Percentiles rank a stretch among this genome's conserved stretches.
Evolutionary conservation across 1,139 yeast species (phyloP).

Genomic region (Zygosaccharomyces pseudobailii): DNA sequence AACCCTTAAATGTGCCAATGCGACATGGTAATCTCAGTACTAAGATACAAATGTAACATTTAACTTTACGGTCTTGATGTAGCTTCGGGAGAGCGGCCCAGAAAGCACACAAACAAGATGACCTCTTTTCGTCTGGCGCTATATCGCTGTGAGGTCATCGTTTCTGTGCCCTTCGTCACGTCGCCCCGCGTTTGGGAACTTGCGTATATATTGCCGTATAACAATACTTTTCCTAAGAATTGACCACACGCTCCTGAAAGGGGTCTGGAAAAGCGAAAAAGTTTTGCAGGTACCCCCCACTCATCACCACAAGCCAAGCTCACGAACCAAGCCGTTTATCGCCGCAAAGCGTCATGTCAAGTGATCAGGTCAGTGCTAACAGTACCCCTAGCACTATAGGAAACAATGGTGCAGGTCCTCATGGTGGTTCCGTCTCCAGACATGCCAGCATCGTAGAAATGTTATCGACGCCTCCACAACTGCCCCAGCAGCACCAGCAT

Average conservation of each 20-base stretch:
- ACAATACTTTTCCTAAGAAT: background rate
- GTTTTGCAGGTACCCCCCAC: background rate
- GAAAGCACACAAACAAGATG: too few species aligned
- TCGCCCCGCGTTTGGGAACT: background rate
- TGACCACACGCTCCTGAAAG: background rate
- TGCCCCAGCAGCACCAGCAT: constrained; percentile 37
- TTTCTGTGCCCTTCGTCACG: too few species aligned
- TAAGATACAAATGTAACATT: too few species aligned
- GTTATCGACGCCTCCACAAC: constrained; percentile 69
- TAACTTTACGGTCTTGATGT: too few species aligned
- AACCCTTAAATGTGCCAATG: background rate
- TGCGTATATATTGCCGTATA: background rate
- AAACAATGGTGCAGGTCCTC: constrained; percentile 3
- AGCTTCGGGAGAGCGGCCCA: too few species aligned
- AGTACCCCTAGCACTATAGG: background rate
- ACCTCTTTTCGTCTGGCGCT: too few species aligned
- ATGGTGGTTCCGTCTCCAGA: constrained; percentile 30
- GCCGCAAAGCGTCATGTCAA: background rate
- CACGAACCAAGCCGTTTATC: background rate
- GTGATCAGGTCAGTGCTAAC: background rate
- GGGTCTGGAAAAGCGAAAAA: background rate
- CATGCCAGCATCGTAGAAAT: constrained; percentile 72
- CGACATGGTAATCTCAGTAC: background rate
- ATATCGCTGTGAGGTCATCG: too few species aligned
- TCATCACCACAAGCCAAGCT: background rate